Evolutionary conservation across 73 alveolate species (phyloP).

Genomic region (Paramecium pentaurelia): DNA sequence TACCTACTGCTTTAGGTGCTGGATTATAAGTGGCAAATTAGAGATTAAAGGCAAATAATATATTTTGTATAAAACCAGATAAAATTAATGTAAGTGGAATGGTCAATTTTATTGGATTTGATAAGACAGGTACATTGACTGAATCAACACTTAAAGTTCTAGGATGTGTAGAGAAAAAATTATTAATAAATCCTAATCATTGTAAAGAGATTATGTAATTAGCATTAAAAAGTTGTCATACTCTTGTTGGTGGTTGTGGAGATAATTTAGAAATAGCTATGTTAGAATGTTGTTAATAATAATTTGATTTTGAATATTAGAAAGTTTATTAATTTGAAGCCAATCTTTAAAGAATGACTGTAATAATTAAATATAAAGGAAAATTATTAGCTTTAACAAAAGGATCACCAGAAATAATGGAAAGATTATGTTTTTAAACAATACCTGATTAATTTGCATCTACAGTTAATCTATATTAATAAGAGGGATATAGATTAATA

Average conservation of each 20-base stretch:
- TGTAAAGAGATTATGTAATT: background rate
- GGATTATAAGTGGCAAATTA: slow-evolving; percentile 69
- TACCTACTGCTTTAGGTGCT: slow-evolving; percentile 75
- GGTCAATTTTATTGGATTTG: slow-evolving; percentile 83
- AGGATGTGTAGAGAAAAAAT: slow-evolving; percentile 59
- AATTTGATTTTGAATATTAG: background rate
- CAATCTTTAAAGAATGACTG: slow-evolving; percentile 86
- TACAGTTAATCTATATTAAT: slow-evolving; percentile 65
- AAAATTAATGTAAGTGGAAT: slow-evolving; percentile 89
- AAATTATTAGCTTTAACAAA: slow-evolving; percentile 57
- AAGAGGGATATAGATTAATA: slow-evolving; percentile 80
- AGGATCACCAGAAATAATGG: slow-evolving; percentile 88
- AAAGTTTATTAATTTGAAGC: slow-evolving; percentile 6
- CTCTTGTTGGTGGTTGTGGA: background rate
- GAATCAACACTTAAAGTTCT: slow-evolving; percentile 83
- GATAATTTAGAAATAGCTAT: background rate
- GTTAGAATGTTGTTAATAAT: background rate
- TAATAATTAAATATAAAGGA: slow-evolving; percentile 68
- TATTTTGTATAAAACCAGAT: slow-evolving; percentile 83
- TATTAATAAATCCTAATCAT: background rate
- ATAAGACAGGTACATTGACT: slow-evolving; percentile 98
- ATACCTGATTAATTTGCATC: slow-evolving; percentile 72
- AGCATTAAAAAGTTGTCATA: slow-evolving; percentile 17
- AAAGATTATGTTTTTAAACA: slow-evolving; percentile 68
- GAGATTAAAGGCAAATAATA: slow-evolving; percentile 72